Conservation (phyloP, 2,329 filamentous ascomycete genomes). For the Aureobasidium mangrovei region DNA sequence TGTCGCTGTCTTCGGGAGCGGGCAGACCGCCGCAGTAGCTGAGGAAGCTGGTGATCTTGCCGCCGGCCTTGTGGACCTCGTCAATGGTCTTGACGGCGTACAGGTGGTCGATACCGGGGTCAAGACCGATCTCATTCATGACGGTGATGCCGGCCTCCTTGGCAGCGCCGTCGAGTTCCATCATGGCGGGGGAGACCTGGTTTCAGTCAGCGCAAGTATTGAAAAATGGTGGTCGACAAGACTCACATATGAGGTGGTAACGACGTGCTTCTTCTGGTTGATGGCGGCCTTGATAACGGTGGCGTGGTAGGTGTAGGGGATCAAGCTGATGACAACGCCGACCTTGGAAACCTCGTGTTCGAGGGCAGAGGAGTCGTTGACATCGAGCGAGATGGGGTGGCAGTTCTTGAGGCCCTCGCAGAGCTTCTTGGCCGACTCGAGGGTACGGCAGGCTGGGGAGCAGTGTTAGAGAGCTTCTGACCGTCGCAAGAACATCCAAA, state of each 20-base stretch:
- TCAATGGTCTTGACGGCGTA: constrained; percentile 84
- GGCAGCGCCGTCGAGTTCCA: constrained; percentile 70
- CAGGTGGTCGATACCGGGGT: constrained; percentile 65
- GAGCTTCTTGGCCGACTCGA: constrained; percentile 68
- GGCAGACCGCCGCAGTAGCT: constrained; percentile 76
- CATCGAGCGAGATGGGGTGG: constrained; percentile 73
- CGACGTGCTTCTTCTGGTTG: constrained; percentile 87
- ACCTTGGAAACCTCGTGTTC: constrained; percentile 73
- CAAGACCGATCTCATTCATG: constrained; percentile 88
- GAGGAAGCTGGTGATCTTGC: constrained; percentile 74
- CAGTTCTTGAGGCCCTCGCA: constrained; percentile 63
- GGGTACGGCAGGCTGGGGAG: constrained; percentile 64
- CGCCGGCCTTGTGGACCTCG: constrained; percentile 76
- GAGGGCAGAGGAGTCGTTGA: constrained; percentile 64
- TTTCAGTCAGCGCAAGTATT: not conserved
- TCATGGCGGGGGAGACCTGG: constrained; percentile 66
- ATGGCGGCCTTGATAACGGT: constrained; percentile 90
- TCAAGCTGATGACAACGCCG: constrained; percentile 49
- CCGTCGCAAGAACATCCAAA: not conserved
- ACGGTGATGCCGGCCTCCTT: constrained; percentile 93
- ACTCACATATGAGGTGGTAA: constrained; percentile 80
- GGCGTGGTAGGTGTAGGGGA: constrained; percentile 86
- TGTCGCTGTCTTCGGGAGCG: constrained; percentile 64
- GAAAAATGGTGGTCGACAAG: not conserved
- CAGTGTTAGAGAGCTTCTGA: not conserved